phyloP scores from a whole-genome alignment of 2,329 filamentous ascomycete species.

The Biscogniauxia marginata region DNA sequence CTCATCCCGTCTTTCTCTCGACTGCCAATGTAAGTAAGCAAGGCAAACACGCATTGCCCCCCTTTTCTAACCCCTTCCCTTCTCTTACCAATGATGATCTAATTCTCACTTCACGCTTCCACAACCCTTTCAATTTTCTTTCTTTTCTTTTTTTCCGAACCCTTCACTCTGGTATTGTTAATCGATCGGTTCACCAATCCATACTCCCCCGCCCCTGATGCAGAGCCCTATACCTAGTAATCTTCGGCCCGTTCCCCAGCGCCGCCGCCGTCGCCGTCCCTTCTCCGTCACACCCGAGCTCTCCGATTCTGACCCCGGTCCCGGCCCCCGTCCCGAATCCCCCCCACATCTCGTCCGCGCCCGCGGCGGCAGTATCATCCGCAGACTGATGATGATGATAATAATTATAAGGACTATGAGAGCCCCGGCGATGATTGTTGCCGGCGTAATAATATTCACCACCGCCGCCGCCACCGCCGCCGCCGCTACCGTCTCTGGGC shows the following conservation, averaged over 20 bases:
- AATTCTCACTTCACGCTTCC: too few relatives aligned
- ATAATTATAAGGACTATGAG: too few relatives aligned
- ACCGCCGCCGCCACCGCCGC: constrained; percentile 1
- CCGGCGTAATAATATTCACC: too few relatives aligned
- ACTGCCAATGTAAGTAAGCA: too few relatives aligned
- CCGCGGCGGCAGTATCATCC: too few relatives aligned
- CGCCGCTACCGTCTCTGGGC: constrained; percentile 25
- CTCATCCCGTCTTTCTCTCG: not conserved
- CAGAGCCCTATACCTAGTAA: constrained; percentile 20
- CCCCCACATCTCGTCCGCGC: too few relatives aligned
- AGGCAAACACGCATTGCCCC: not conserved
- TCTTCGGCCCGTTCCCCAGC: constrained; percentile 6
- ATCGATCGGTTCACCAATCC: constrained; percentile 3
- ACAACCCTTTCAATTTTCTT: not conserved
- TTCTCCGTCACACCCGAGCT: not conserved
- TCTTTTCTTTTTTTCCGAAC: too few relatives aligned
- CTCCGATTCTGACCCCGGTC: not conserved
- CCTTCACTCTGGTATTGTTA: too few relatives aligned
- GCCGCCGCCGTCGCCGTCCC: not conserved
- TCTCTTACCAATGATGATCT: not conserved
- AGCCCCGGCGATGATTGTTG: too few relatives aligned
- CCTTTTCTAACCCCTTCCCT: not conserved
- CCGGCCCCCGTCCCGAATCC: not conserved
- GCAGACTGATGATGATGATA: too few relatives aligned
- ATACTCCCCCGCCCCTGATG: constrained; percentile 8